Percentiles rank a stretch among this genome's conserved stretches.
Conservation (phyloP, 306 rosid species). For the Delonix regia region DNA sequence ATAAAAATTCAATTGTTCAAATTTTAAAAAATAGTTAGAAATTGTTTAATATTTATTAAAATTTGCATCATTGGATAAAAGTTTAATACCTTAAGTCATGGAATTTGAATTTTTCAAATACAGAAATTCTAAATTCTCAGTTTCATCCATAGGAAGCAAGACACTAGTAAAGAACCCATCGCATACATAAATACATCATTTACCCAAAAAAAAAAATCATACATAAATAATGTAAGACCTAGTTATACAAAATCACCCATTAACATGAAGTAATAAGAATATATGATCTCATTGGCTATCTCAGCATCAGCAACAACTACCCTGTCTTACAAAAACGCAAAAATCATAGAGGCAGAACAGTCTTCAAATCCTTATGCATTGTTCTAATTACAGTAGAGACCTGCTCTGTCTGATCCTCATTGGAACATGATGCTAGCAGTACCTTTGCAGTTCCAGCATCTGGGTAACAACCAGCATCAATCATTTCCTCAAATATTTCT, state of each 20-base stretch:
- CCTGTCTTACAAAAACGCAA: not conserved
- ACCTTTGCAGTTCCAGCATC: slow-evolving; percentile 93
- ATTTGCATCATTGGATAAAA: too few relatives aligned
- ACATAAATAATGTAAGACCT: too few relatives aligned
- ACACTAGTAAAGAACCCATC: too few relatives aligned
- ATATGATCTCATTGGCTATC: not conserved
- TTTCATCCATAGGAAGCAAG: not conserved
- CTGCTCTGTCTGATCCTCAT: slow-evolving; percentile 75
- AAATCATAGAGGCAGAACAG: slow-evolving; percentile 55
- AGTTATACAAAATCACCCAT: not conserved
- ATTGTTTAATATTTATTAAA: too few relatives aligned
- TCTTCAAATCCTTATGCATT: slow-evolving; percentile 70
- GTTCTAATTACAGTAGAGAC: slow-evolving; percentile 78
- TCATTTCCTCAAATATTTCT: slow-evolving; percentile 89
- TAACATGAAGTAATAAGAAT: not conserved
- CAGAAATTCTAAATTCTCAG: too few relatives aligned
- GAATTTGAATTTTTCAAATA: too few relatives aligned
- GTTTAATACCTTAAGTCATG: too few relatives aligned
- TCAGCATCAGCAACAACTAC: not conserved
- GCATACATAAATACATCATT: too few relatives aligned
- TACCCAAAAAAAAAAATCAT: too few relatives aligned
- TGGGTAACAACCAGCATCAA: slow-evolving; percentile 89
- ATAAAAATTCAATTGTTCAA: too few relatives aligned
- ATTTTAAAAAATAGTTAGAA: too few relatives aligned
- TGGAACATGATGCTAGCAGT: slow-evolving; percentile 79